These are phyloP conservation scores for Penicillium sp. DNA, from an alignment of 2,329 filamentous ascomycete genomes.

Conservation along the genomic window DNA sequence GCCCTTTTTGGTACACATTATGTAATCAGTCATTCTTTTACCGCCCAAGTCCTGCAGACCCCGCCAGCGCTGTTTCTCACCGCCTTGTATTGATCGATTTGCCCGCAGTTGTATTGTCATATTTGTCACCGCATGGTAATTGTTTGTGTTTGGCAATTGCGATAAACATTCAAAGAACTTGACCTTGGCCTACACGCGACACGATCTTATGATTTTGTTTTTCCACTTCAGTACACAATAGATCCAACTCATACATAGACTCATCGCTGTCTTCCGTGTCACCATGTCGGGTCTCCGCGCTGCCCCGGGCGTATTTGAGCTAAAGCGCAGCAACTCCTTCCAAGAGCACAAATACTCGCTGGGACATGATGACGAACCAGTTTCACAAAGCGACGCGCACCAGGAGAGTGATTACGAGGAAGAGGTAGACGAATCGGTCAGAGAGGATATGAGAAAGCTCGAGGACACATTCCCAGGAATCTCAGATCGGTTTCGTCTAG, in stretches of 20 bases:
- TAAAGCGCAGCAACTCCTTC: constrained; percentile 21
- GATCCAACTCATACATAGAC: background rate
- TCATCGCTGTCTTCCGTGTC: background rate
- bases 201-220: background rate
- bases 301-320: constrained; percentile 26
- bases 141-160: constrained; percentile 2
- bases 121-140: constrained; percentile 6
- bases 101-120: background rate
- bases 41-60: background rate
- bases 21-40: constrained; percentile 6
- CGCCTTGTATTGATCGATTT: constrained; percentile 7
- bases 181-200: background rate
- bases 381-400: constrained; percentile 16
- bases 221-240: background rate
- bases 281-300: constrained; percentile 29
- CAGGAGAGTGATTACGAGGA: constrained; percentile 33
- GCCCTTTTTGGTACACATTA: constrained; percentile 15
- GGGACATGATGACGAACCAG: constrained; percentile 14
- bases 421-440: constrained; percentile 54
- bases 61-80: background rate
- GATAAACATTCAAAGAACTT: background rate
- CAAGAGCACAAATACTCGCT: constrained; percentile 18
- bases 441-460: constrained; percentile 83
- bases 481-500: constrained; percentile 77
- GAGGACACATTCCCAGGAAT: constrained; percentile 81